Base-by-base conservation (phyloP, 192 early-diverging fungal species). In the Coemansia sp. region DNA sequence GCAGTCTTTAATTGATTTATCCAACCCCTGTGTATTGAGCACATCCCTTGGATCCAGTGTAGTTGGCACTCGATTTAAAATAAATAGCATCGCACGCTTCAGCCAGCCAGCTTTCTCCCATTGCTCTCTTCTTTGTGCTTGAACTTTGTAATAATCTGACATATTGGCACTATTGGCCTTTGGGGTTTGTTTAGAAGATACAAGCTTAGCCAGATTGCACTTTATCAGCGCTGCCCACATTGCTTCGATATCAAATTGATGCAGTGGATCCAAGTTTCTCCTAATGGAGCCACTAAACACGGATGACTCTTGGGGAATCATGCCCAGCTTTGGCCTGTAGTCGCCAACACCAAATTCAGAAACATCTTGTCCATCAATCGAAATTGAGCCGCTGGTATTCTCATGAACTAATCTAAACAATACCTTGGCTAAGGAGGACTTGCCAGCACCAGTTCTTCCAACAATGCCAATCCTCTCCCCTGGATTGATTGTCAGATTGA, bases 301-400 rank as follows among this genome's bases (percentile, higher is more conserved):
- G 2, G 84, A 82, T 3, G 90, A 85, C 37, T 91, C 90, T 67
- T 89, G 87, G 7, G 88, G 87, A 54, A 89, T 86, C 45, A 66
- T 66, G 22, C 70, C 75, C 7, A 77, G 35, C 14, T 62, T 51
- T 31, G 75, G 47, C 12, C 96, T 84, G 32, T 96, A 70, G 22
- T 71, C 68, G 2, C 84, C 79, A n/a, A 94, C 79, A 5, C 89
- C 91, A 40, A 96, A 79, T 25, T 85, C 86, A 35, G 77, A 83
- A 19, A 91, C 85, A 65, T 94, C 91, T 19, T 93, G 47, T 14
- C 88, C 89, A 68, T 97, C 94, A 56, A 97, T 91, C 22, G 80
- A 60, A 53, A 96, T 93, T 1, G 76, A 69, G 2, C 79, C 79
- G 1, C 22, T 43, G 1, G 76, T 62, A 1, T 85, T 87, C 49